These are phyloP conservation scores for Penicillium hordei DNA, from an alignment of 2,329 filamentous ascomycete genomes.

Conservation along the genomic window DNA sequence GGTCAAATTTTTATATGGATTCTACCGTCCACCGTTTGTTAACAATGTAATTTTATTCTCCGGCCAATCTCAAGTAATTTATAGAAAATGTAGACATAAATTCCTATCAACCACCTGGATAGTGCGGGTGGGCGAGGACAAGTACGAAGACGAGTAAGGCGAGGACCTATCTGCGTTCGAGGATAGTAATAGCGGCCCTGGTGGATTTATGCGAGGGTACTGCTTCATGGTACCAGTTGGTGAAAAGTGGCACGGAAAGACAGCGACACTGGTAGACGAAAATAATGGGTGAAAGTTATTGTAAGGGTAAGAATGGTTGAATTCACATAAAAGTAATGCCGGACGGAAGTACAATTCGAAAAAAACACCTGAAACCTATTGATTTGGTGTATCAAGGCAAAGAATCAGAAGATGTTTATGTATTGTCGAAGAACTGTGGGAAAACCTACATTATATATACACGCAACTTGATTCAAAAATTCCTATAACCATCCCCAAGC, in stretches of 20 bases:
- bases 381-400: neutral
- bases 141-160: neutral
- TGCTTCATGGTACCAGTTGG: neutral
- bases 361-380: neutral
- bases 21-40: no score
- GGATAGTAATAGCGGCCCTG: neutral
- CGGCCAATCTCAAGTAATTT: no score
- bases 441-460: neutral
- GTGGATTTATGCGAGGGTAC: neutral
- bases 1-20: neutral
- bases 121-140: neutral
- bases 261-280: neutral
- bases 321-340: neutral
- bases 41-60: neutral
- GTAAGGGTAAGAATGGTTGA: neutral
- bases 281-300: no score
- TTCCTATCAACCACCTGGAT: neutral
- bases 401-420: neutral
- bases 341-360: neutral
- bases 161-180: neutral
- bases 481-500: neutral
- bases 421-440: neutral
- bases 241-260: neutral
- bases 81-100: neutral
- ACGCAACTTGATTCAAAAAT: neutral